Evolutionary conservation across 1,139 yeast species (phyloP).

Genomic region (Diutina scorzettiae): DNA sequence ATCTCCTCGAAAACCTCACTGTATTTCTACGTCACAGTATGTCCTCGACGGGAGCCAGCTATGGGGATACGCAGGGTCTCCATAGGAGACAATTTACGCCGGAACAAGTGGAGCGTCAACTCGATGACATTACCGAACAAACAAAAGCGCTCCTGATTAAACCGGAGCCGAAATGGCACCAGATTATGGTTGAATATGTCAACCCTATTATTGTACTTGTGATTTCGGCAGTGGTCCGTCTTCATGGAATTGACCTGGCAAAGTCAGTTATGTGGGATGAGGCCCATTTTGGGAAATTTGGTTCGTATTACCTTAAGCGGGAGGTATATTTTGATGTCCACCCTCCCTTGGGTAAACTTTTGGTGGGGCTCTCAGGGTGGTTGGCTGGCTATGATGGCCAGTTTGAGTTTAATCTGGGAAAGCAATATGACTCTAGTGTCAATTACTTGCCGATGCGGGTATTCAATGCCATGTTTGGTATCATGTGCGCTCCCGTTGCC

Average conservation of each 20-base stretch:
- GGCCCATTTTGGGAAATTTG: conserved; percentile 74
- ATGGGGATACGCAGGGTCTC: too few species aligned
- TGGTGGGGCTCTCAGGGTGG: conserved; percentile 56
- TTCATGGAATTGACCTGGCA: conserved; percentile 52
- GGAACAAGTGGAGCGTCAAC: background rate
- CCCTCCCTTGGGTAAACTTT: conserved; percentile 67
- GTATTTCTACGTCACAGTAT: too few species aligned
- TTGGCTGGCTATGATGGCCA: conserved; percentile 57
- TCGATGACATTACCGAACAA: conserved; percentile 10
- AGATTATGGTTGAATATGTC: conserved; percentile 9
- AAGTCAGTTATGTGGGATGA: conserved; percentile 88
- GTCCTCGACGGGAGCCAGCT: too few species aligned
- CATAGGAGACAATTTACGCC: background rate
- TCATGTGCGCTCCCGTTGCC: conserved; percentile 51
- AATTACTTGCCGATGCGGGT: conserved; percentile 51
- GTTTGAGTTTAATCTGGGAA: conserved; percentile 56
- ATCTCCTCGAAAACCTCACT: too few species aligned
- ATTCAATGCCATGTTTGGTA: conserved; percentile 54
- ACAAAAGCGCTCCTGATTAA: conserved; percentile 9
- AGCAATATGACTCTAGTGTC: conserved; percentile 38
- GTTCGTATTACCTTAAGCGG: conserved; percentile 48
- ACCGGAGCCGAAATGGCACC: conserved; percentile 1
- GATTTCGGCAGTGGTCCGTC: conserved; percentile 54
- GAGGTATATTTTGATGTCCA: conserved; percentile 70
- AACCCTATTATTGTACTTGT: conserved; percentile 35